Evolutionary conservation across 2,329 filamentous ascomycete genomes (phyloP).

Genomic region (Fusarium nisikadoi): DNA sequence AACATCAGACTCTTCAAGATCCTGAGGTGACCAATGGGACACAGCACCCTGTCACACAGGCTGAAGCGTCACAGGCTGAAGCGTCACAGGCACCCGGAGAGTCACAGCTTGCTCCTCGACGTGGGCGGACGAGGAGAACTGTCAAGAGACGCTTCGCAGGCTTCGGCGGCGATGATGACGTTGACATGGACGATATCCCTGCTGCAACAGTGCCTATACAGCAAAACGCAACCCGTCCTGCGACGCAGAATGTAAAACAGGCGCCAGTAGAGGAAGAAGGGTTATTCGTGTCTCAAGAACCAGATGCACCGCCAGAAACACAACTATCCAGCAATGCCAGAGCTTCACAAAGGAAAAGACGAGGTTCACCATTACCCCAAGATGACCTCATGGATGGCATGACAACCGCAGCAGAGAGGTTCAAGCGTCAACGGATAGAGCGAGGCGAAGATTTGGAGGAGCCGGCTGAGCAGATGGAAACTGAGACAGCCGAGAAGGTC

Average conservation of each 20-base stretch:
- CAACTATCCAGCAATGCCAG: conserved; percentile 35
- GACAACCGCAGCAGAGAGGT: conserved; percentile 78
- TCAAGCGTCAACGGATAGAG: conserved; percentile 81
- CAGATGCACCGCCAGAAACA: conserved; percentile 35
- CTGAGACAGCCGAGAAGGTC: conserved; percentile 22
- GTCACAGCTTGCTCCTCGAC: conserved; percentile 38
- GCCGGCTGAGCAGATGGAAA: conserved; percentile 42
- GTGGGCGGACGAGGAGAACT: conserved; percentile 49
- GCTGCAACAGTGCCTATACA: conserved; percentile 3
- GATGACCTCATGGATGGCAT: conserved; percentile 76
- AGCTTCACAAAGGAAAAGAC: conserved; percentile 58
- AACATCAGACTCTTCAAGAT: conserved; percentile 8
- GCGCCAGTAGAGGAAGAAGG: conserved; percentile 50
- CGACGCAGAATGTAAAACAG: not conserved
- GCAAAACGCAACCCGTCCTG: not conserved
- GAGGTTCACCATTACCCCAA: conserved; percentile 54
- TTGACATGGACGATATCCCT: conserved; percentile 47
- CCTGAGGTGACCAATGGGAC: not conserved
- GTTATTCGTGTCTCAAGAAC: conserved; percentile 68
- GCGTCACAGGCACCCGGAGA: conserved; percentile 34
- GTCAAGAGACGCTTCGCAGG: conserved; percentile 74
- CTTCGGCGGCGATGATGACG: conserved; percentile 66
- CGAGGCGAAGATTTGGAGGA: conserved; percentile 60
- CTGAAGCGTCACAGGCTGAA: conserved; percentile 18
- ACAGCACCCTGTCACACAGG: conserved; percentile 17